Conservation (phyloP, 345 rosid species). For the Eucalyptus polybractea region DNA sequence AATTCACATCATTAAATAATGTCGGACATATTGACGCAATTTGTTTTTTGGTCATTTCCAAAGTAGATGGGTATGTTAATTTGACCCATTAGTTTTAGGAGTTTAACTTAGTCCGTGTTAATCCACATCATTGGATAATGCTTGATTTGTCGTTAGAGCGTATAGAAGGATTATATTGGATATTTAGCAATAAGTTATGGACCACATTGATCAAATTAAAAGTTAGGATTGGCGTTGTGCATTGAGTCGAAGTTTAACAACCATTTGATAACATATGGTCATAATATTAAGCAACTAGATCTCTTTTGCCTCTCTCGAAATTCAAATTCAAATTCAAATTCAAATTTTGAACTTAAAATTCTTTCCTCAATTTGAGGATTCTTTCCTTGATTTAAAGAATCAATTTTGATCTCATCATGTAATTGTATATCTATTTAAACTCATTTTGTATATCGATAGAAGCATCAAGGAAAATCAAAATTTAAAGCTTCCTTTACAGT, state of each 20-base stretch:
- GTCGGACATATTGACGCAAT: too few species aligned
- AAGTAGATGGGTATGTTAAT: neutral
- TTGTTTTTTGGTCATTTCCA: neutral
- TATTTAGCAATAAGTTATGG: too few species aligned
- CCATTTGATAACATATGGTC: too few species aligned
- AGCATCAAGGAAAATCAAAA: neutral
- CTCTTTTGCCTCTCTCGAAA: neutral
- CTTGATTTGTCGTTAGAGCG: too few species aligned
- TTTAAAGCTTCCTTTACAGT: neutral
- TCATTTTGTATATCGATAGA: neutral
- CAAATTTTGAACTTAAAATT: neutral
- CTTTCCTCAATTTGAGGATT: neutral
- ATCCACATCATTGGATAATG: neutral
- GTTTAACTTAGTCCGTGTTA: neutral
- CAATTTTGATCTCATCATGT: neutral
- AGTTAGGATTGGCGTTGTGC: too few species aligned
- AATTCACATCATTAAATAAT: neutral
- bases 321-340: too few species aligned
- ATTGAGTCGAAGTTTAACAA: too few species aligned
- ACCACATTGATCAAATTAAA: too few species aligned
- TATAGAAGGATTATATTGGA: too few species aligned
- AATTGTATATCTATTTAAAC: neutral
- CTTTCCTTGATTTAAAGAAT: neutral
- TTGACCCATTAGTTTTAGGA: neutral
- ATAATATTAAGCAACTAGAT: neutral